A percentile compares a stretch with the other conserved stretches of the same genome.
Conservation (phyloP, 2,329 filamentous ascomycete genomes). For the Pezicula rhizophila region DNA sequence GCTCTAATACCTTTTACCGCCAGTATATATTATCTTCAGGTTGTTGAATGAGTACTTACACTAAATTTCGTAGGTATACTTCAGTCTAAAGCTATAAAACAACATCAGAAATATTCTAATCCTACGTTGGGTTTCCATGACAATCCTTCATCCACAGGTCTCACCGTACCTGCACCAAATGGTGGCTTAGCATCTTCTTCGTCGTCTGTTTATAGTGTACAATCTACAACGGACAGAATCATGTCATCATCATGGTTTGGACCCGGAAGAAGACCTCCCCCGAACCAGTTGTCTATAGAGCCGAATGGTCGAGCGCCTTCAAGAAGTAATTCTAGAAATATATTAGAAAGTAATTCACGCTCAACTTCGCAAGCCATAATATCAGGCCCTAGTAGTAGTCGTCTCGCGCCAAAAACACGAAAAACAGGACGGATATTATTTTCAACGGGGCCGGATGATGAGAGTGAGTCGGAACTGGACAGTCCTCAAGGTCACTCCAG, state of each 20-base stretch:
- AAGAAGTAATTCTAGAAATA: background rate
- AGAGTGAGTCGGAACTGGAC: background rate
- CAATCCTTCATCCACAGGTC: background rate
- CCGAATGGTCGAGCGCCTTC: background rate
- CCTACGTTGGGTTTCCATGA: constrained; percentile 11
- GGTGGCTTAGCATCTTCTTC: background rate
- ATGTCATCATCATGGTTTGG: background rate
- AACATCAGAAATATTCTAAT: constrained; percentile 27
- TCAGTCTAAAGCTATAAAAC: constrained; percentile 52
- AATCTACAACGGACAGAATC: background rate
- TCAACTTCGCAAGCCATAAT: background rate
- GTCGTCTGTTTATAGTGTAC: background rate
- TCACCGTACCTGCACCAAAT: background rate
- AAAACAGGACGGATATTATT: background rate
- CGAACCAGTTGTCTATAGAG: background rate
- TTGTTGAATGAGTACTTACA: too few relatives aligned
- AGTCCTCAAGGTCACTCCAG: background rate
- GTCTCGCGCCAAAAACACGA: background rate
- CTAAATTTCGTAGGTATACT: constrained; percentile 43
- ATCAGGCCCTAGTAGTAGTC: background rate
- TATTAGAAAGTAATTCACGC: background rate
- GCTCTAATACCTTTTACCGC: too few relatives aligned
- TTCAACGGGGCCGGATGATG: background rate
- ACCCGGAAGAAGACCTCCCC: background rate
- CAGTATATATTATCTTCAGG: too few relatives aligned